phyloP scores from a whole-genome alignment of 495 filamentous ascomycete species.

The Penicillium chermesinum region DNA sequence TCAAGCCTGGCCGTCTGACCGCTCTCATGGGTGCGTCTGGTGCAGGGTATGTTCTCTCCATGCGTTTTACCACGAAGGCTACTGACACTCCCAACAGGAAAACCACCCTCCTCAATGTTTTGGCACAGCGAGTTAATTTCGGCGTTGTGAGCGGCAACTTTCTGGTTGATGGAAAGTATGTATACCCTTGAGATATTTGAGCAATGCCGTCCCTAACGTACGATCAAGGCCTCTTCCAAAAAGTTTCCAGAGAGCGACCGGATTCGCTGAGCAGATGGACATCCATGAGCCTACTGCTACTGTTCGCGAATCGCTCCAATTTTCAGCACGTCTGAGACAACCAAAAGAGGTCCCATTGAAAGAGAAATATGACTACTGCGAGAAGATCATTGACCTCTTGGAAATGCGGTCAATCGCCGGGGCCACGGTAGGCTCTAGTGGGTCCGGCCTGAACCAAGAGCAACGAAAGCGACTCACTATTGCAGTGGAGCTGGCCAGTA shows the following conservation, averaged over 20 bases:
- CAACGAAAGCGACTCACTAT: slow-evolving; percentile 64
- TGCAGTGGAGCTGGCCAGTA: slow-evolving; percentile 64
- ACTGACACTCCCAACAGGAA: slow-evolving; percentile 27
- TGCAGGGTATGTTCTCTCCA: slow-evolving; percentile 43
- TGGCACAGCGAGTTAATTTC: slow-evolving; percentile 52
- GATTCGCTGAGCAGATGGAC: slow-evolving; percentile 61
- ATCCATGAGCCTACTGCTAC: slow-evolving; percentile 58
- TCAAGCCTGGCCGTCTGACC: slow-evolving; percentile 65
- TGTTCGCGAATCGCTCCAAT: slow-evolving; percentile 55
- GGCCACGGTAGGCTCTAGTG: slow-evolving; percentile 49
- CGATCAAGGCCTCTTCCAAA: slow-evolving; percentile 33
- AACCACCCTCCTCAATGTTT: slow-evolving; percentile 51
- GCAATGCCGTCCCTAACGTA: not conserved
- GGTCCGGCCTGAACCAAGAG: slow-evolving; percentile 53
- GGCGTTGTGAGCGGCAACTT: slow-evolving; percentile 48
- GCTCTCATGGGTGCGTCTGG: slow-evolving; percentile 65
- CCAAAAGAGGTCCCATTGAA: slow-evolving; percentile 48
- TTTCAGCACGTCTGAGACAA: slow-evolving; percentile 57
- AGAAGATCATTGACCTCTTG: slow-evolving; percentile 54
- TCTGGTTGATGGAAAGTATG: slow-evolving; percentile 49
- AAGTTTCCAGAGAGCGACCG: slow-evolving; percentile 48
- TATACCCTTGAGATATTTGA: not conserved
- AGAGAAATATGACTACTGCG: slow-evolving; percentile 61
- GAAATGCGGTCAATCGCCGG: slow-evolving; percentile 56
- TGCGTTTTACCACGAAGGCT: not conserved